phyloP scores from a whole-genome alignment of 2,329 filamentous ascomycete genomes.

The Zymoseptoria pseudotritici region DNA sequence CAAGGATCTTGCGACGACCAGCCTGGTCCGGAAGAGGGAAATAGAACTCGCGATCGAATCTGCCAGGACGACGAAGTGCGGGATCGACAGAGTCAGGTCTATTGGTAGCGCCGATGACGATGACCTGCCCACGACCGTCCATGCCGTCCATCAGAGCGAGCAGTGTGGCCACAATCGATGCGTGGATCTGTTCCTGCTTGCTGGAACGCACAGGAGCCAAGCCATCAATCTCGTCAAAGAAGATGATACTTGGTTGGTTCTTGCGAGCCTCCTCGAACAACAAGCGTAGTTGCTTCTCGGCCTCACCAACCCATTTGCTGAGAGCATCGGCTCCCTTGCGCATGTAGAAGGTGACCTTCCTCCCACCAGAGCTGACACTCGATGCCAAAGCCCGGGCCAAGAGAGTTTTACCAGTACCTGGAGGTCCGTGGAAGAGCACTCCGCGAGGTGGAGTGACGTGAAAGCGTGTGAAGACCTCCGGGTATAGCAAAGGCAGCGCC shows the following conservation, averaged over 20 bases:
- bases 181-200: slow-evolving; percentile 98
- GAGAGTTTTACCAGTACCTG: slow-evolving; percentile 96
- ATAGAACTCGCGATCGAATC: slow-evolving; percentile 97
- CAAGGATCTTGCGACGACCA: slow-evolving; percentile 75
- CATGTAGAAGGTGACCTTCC: slow-evolving; percentile 99
- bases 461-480: slow-evolving; percentile 85
- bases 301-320: slow-evolving; percentile 98
- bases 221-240: slow-evolving; percentile 98
- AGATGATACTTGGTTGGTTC: slow-evolving; percentile 97
- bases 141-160: slow-evolving; percentile 94
- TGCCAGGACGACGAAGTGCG: slow-evolving; percentile 83
- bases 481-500: slow-evolving; percentile 84
- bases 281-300: slow-evolving; percentile 85
- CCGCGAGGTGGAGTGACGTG: slow-evolving; percentile 90
- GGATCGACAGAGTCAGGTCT: slow-evolving; percentile 94
- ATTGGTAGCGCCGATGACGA: slow-evolving; percentile 98
- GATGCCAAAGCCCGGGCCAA: slow-evolving; percentile 87
- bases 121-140: slow-evolving; percentile 96
- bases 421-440: slow-evolving; percentile 92
- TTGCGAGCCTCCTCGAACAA: slow-evolving; percentile 93
- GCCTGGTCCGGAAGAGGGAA: slow-evolving; percentile 82
- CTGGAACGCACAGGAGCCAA: slow-evolving; percentile 91
- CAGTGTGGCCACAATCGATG: slow-evolving; percentile 92
- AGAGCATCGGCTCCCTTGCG: slow-evolving; percentile 94
- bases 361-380: slow-evolving; percentile 77